Conservation (phyloP, 352 stramenopile species). For the Phytophthora fragariae region DNA sequence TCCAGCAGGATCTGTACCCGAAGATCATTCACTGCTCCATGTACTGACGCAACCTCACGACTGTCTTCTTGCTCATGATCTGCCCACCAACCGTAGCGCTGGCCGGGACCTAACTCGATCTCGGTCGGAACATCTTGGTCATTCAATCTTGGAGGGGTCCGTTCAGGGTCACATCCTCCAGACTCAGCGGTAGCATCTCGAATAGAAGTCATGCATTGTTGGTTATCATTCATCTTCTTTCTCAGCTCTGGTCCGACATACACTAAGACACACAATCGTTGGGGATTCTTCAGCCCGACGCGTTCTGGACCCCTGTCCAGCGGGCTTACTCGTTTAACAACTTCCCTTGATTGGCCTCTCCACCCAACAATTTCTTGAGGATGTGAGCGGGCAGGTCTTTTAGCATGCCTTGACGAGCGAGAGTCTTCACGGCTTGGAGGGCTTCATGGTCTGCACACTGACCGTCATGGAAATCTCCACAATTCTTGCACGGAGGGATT, state of each 20-base stretch:
- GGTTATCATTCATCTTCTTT: conserved; percentile 3
- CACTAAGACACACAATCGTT: no score
- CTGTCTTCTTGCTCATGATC: background rate
- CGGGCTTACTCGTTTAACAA: no score
- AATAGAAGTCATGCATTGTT: conserved; percentile 10
- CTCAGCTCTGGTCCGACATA: conserved; percentile 19
- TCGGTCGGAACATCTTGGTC: background rate
- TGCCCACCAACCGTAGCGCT: background rate
- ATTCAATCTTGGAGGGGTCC: background rate
- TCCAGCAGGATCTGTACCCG: background rate
- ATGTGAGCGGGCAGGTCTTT: no score
- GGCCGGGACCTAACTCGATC: background rate
- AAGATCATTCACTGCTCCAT: background rate
- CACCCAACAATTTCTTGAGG: no score
- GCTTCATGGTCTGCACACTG: no score
- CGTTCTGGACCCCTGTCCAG: no score
- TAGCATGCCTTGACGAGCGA: no score
- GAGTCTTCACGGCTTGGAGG: no score
- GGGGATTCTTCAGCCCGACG: no score
- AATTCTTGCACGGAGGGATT: no score
- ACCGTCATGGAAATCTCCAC: no score
- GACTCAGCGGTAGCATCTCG: conserved; percentile 8
- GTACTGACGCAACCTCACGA: background rate
- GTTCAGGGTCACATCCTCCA: background rate
- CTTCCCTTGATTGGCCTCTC: no score